A percentile compares a stretch with the other conserved stretches of the same genome.
Conservation (phyloP, 768 basidiomycete genomes). For the Lentinula edodes region DNA sequence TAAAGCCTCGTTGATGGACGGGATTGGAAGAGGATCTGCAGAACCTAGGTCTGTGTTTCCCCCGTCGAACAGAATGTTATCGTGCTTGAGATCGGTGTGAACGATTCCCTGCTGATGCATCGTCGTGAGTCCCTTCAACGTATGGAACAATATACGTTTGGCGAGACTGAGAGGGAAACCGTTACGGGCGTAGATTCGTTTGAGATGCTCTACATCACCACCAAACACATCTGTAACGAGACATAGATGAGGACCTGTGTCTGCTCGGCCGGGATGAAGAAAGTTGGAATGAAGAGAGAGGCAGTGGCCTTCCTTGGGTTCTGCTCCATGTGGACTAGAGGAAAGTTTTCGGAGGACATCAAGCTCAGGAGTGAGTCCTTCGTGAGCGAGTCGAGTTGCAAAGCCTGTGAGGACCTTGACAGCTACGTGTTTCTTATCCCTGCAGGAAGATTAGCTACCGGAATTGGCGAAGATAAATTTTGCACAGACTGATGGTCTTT, state of each 20-base stretch:
- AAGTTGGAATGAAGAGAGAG: constrained; percentile 11
- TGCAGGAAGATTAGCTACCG: constrained; percentile 3
- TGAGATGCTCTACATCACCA: constrained; percentile 18
- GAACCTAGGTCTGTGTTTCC: constrained; percentile 11
- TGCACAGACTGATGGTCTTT: constrained; percentile 17
- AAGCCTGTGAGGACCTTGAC: constrained; percentile 24
- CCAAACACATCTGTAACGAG: constrained; percentile 20
- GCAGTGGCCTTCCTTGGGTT: constrained; percentile 2
- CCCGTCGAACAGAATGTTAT: constrained; percentile 20
- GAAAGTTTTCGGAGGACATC: constrained; percentile 13
- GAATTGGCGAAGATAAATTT: background rate
- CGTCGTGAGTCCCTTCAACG: constrained; percentile 18
- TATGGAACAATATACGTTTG: constrained; percentile 21
- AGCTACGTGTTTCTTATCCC: constrained; percentile 21
- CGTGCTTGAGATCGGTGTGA: constrained; percentile 25
- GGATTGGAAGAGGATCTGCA: constrained; percentile 17
- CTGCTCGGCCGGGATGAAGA: constrained; percentile 16
- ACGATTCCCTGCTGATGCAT: constrained; percentile 17
- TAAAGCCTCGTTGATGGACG: constrained; percentile 16
- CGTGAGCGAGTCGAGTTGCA: constrained; percentile 14
- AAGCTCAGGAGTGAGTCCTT: constrained; percentile 17
- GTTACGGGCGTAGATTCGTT: constrained; percentile 3
- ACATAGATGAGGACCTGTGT: constrained; percentile 20
- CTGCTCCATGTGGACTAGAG: background rate
- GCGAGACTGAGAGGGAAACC: constrained; percentile 18